Evolutionary conservation across 2,329 filamentous ascomycete genomes (phyloP), one percentile per base, ranked within the genome.

Genomic region (Coleophoma crateriformis): DNA sequence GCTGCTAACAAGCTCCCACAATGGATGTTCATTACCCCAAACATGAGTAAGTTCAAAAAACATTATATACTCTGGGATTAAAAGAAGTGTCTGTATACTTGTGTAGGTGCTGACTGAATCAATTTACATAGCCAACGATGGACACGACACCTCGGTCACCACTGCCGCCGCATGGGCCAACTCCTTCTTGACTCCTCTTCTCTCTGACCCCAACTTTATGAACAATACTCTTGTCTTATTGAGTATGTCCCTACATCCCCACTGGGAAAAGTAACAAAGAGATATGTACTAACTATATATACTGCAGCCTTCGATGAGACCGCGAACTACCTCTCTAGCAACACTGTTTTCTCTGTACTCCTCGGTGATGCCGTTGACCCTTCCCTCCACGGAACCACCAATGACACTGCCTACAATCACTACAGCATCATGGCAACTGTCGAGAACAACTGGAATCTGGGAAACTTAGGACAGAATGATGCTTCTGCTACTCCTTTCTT

Each of bases 191-290:
- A 75, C 81, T 50, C 86, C 87, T 0, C 80, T 94, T 12, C 74
- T 92, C 11, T 65, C 75, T 38, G 78, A 92, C 68, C 64, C 72
- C 34, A 78, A 84, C 56, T 91, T 92, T 68, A 85, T 84, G 79
- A 72, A 85, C 44, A 79, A 85, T 59, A 90, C 86, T 0, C 75
- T 92, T 1, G 76, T 92, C 7, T 71, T 91, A 3, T 64, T 92
- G 48, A 90, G 82, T 61, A 52, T 7, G 54, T 51, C 27, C 46
- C 19, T 19, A 19, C 19, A 2, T 19, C 19, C 19, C 11, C 22
- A 15, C 7, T 20, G 20, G 17, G 19, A 19, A 19, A 19, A 19
- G 19, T 19, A 19, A 19, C 19, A 19, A 19, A 2, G 19, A 19
- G 19, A 19, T 19, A 19, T 19, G 3, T 19, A 19, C 19, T 19